Base-by-base conservation (phyloP, 164 flowering plant genomes). In the Echeveria elegans region DNA sequence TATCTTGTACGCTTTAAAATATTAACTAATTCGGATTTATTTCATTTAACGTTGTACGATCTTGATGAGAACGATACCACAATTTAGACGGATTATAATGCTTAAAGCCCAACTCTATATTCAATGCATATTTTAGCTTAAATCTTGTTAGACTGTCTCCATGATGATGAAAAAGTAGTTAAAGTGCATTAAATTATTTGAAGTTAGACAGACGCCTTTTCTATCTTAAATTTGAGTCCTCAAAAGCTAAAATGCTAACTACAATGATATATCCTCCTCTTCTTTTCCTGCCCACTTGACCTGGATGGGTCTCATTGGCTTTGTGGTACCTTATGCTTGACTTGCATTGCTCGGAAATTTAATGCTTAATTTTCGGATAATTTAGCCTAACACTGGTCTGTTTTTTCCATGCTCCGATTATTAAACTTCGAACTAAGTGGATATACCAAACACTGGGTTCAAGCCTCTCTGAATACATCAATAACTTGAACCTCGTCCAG, bases 311-410 rank as follows among this genome's bases (percentile, higher is more conserved):
- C 59, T 12, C 6, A 53, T 53, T 53, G 59, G 30, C 59, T 24
- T 53, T 53, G 2, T 23, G 29, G 9, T 23, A 53, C 59, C 59
- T 23, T 53, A 53, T 53, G 59, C 59, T 53, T 53, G 59, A 53
- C 59, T 53, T 50, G 58, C 21, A 50, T 50, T 19, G 28, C 5
- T n/a, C 7, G 28, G 8, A 50, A 50, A n/a, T n/a, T n/a, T n/a
- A 50, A 19, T 19, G 24, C 50, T 45, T 45, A 23, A 23, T 50
- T 50, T n/a, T 5, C 10, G 58, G 58, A 50, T 21, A 50, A 50
- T n/a, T n/a, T 50, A 50, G 58, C 58, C 58, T 50, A 50, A 50
- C 58, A 50, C 24, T n/a, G n/a, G n/a, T n/a, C n/a, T n/a, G n/a
- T n/a, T n/a, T n/a, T n/a, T n/a, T n/a, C n/a, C n/a, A n/a, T n/a